Evolutionary conservation across 176 grass and related monocot genomes (phyloP), one percentile per base, ranked within the genome.

Genomic region (Eragrostis nindensis): DNA sequence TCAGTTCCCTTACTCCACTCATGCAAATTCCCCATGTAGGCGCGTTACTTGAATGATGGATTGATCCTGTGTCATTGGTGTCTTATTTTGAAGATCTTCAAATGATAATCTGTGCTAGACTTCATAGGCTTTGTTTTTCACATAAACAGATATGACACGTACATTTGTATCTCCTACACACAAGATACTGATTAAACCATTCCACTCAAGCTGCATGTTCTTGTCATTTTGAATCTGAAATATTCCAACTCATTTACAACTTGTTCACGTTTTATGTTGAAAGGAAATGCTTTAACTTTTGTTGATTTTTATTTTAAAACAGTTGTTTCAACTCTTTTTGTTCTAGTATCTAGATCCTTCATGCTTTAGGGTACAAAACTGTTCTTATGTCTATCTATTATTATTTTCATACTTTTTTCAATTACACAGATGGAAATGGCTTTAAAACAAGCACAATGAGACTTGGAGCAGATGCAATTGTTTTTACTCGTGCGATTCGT

Each of bases 371-470:
- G 10, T 67, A 19, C 40, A 48, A 42, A 78, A 56, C 48, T 49
- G 8, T 25, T 77, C 18, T 24, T 77, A 53, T 87, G 68, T 24
- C 66, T 75, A 25, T 68, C 10, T 40, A 42, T 61, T 57, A 11
- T 77, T 80, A 46, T 42, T 71, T 71, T 70, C 26, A 61, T 62
- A 77, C 45, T 53, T 74, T 86, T 71, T 44, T 19, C 41, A 36
- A 83, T 62, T 64, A 55, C 49, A n/a, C 82, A 98, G 95, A 98
- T 69, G 92, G 95, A 68, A 98, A 98, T 89, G 95, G 95, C 27
- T 98, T 98, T 83, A 98, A 98, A 84, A 98, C 95, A 63, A 98
- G 95, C 86, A 98, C 95, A 72, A 98, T 98, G 95, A 92, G 95
- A 85, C 87, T 98, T 38, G 95, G 95, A 84, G 88, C 95, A 81